Conservation (phyloP, 495 filamentous ascomycete species). For the Talaromyces proteolyticus region DNA sequence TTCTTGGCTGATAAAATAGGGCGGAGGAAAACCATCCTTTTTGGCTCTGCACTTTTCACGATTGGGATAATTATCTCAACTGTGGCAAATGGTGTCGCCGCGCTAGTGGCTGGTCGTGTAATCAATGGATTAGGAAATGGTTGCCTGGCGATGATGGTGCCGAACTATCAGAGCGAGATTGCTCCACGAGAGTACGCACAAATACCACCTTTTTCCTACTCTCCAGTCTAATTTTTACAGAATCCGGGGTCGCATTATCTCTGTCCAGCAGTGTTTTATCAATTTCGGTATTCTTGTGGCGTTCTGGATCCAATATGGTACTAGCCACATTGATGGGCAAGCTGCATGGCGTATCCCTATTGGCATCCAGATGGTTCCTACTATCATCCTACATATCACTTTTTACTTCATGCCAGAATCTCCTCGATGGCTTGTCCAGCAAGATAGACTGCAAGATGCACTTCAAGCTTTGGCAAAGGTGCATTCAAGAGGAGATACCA, state of each 20-base stretch:
- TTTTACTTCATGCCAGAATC: conserved; percentile 31
- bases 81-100: conserved; percentile 12
- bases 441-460: conserved; percentile 28
- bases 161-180: conserved; percentile 20
- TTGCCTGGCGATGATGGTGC: conserved; percentile 21
- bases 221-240: neutral
- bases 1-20: conserved; percentile 16
- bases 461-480: conserved; percentile 27
- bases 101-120: conserved; percentile 15
- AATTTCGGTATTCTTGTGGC: conserved; percentile 13
- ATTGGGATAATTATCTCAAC: conserved; percentile 15
- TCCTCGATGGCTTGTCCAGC: conserved; percentile 38
- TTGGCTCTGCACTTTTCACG: conserved; percentile 14
- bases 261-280: conserved; percentile 14
- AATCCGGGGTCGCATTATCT: conserved; percentile 13
- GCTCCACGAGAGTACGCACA: conserved; percentile 13
- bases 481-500: conserved; percentile 22
- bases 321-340: conserved; percentile 8
- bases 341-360: conserved; percentile 14
- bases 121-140: conserved; percentile 20
- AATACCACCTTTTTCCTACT: neutral
- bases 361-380: conserved; percentile 17
- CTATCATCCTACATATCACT: conserved; percentile 12
- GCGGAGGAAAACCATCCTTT: conserved; percentile 13
- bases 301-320: conserved; percentile 19